Evolutionary conservation across 306 rosid genomes (phyloP).

Genomic region (Dicorynia guianensis): DNA sequence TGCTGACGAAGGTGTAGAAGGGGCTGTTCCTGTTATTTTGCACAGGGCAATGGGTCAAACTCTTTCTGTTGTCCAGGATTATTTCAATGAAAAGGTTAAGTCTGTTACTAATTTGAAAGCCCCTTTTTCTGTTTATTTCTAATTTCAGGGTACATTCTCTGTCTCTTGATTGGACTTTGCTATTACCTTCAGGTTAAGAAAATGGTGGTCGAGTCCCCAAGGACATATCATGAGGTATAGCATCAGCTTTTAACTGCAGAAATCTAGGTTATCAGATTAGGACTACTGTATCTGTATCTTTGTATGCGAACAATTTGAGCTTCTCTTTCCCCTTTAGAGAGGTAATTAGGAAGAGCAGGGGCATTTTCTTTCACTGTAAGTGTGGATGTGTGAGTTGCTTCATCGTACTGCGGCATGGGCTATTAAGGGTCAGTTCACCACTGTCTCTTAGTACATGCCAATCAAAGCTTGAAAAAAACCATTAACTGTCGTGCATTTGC

Average conservation of each 20-base stretch:
- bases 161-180: constrained; percentile 43
- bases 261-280: constrained; percentile 23
- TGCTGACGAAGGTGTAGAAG: constrained; percentile 97
- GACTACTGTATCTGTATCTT: constrained; percentile 28
- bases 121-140: constrained; percentile 24
- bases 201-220: constrained; percentile 93
- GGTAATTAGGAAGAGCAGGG: constrained; percentile 6
- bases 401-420: constrained; percentile 19
- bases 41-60: constrained; percentile 97
- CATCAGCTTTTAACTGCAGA: constrained; percentile 30
- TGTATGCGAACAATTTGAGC: constrained; percentile 16
- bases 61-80: constrained; percentile 97
- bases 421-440: constrained; percentile 7
- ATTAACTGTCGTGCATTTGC: constrained; percentile 22
- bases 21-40: constrained; percentile 89
- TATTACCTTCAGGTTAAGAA: constrained; percentile 70
- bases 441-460: constrained; percentile 28
- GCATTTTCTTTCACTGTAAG: not conserved
- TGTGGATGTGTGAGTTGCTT: constrained; percentile 15
- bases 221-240: constrained; percentile 94
- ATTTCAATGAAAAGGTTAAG: constrained; percentile 79
- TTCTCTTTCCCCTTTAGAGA: constrained; percentile 15
- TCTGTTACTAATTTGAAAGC: constrained; percentile 36
- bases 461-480: constrained; percentile 19
- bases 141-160: constrained; percentile 15